phyloP scores from a whole-genome alignment of 2,329 filamentous ascomycete genomes.

The Phoma sp. region DNA sequence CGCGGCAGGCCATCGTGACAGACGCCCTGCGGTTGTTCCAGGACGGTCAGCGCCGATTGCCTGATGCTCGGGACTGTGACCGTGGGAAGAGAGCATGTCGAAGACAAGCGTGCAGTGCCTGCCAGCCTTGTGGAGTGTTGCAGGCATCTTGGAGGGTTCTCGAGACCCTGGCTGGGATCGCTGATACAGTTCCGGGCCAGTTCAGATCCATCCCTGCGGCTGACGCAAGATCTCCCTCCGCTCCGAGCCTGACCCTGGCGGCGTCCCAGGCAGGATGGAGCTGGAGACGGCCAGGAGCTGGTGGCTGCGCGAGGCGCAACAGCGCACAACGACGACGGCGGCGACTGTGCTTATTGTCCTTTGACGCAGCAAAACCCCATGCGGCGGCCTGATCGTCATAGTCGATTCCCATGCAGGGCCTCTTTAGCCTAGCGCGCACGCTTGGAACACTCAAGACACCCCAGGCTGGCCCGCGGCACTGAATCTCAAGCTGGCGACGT shows the following conservation, averaged over 20 bases:
- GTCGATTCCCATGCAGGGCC: slow-evolving; percentile 7
- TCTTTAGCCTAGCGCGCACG: slow-evolving; percentile 11
- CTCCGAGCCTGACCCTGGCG: slow-evolving; percentile 1
- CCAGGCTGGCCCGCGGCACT: slow-evolving; percentile 6
- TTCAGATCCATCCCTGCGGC: slow-evolving; percentile 6
- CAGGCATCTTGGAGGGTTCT: background rate
- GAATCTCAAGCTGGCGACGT: slow-evolving; percentile 6
- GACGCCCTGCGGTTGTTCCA: background rate
- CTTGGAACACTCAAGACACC: slow-evolving; percentile 3
- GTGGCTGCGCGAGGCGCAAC: background rate
- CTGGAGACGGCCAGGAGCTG: background rate
- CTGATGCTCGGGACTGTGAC: background rate
- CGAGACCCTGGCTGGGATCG: slow-evolving; percentile 12
- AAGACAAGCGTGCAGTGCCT: background rate
- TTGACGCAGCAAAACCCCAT: background rate
- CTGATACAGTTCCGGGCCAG: slow-evolving; percentile 1
- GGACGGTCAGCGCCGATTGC: background rate
- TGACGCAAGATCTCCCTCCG: slow-evolving; percentile 5
- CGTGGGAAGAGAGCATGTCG: background rate
- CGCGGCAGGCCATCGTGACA: background rate
- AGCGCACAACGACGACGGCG: no score
- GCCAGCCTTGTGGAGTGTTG: slow-evolving; percentile 2
- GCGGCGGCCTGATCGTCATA: slow-evolving; percentile 14
- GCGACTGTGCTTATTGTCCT: no score
- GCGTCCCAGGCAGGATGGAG: background rate